Evolutionary conservation across 495 filamentous ascomycete species (phyloP).

Genomic region (Podospora pseudoanserina): DNA sequence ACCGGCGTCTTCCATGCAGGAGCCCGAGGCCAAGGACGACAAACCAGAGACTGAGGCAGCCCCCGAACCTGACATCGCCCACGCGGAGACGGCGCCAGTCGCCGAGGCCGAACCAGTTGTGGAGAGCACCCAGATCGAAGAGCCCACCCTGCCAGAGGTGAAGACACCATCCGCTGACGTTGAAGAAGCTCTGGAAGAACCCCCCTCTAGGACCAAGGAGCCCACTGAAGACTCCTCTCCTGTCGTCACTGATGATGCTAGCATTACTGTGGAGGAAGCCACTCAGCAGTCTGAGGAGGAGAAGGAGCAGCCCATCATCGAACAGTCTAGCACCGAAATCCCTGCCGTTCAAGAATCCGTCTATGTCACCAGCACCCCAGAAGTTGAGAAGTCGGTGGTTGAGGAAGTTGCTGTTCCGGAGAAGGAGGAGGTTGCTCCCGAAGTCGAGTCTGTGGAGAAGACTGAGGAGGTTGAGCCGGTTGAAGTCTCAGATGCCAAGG

Average conservation of each 20-base stretch:
- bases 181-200: not conserved
- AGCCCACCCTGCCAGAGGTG: not conserved
- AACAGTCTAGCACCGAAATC: constrained; percentile 9
- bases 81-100: not conserved
- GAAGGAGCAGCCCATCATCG: not conserved
- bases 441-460: not conserved
- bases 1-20: not conserved
- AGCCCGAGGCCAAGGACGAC: not conserved
- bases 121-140: not conserved
- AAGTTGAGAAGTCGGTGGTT: not conserved
- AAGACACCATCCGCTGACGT: not conserved
- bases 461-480: not conserved
- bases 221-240: constrained; percentile 7
- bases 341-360: not conserved
- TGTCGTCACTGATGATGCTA: constrained; percentile 9
- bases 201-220: not conserved
- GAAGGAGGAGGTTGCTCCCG: constrained; percentile 1
- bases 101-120: not conserved
- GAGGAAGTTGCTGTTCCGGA: constrained; percentile 7
- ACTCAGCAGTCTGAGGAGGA: constrained; percentile 5
- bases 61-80: not conserved
- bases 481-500: constrained; percentile 7
- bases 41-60: not conserved
- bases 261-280: constrained; percentile 7
- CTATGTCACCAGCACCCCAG: not conserved